Conservation (phyloP, 2,329 filamentous ascomycete genomes). For the Exophiala xenobiotica region DNA sequence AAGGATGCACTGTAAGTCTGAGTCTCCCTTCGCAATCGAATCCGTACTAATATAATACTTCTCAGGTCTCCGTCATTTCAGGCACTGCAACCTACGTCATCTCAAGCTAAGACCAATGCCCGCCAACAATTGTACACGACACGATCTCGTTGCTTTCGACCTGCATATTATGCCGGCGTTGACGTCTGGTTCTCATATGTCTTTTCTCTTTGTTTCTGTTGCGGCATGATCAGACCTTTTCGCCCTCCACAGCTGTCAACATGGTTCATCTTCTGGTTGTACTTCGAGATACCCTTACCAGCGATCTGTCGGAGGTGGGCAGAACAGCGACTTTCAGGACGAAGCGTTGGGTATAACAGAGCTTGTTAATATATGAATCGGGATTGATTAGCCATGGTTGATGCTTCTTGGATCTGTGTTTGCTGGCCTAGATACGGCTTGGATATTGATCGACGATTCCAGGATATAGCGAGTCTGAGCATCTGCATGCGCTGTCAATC, state of each 20-base stretch:
- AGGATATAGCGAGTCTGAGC: not conserved
- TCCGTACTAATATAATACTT: constrained; percentile 17
- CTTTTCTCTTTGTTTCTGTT: constrained; percentile 17
- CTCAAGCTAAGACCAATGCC: constrained; percentile 28
- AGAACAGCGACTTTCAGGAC: not conserved
- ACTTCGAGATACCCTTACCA: not conserved
- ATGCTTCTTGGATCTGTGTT: too few species aligned
- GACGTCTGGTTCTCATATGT: constrained; percentile 20
- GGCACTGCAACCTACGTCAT: constrained; percentile 53
- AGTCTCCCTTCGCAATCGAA: constrained; percentile 1
- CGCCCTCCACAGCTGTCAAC: constrained; percentile 10
- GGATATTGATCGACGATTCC: too few species aligned
- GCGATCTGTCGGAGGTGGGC: not conserved
- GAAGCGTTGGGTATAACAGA: not conserved
- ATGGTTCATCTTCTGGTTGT: not conserved
- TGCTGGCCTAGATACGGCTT: too few species aligned
- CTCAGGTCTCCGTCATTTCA: constrained; percentile 50
- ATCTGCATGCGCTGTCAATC: not conserved
- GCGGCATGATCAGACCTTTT: constrained; percentile 1
- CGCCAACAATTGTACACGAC: constrained; percentile 18
- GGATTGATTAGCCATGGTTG: not conserved
- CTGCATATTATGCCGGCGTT: constrained; percentile 24
- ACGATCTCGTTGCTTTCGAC: constrained; percentile 24
- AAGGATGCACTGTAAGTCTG: constrained; percentile 77
- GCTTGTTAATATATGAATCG: not conserved